Evolutionary conservation across 805 yeast genomes (phyloP).

Genomic region (Lachancea sp.): DNA sequence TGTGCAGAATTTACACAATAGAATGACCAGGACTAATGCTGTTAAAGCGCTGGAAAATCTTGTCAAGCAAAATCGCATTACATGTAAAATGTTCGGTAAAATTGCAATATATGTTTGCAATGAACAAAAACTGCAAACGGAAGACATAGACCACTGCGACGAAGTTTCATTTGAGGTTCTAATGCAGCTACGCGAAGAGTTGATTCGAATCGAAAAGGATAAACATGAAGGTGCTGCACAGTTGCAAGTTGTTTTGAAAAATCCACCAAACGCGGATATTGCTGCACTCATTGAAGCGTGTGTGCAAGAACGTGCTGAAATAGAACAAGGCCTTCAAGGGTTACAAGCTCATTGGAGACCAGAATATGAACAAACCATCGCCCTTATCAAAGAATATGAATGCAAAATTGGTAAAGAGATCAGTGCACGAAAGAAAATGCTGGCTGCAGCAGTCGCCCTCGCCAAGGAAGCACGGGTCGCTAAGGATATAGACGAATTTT

Average conservation of each 20-base stretch:
- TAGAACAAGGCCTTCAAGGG: constrained; percentile 10
- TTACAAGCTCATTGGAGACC: constrained; percentile 16
- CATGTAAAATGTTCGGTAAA: constrained; percentile 41
- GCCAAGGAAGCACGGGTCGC: constrained; percentile 25
- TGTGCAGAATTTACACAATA: constrained; percentile 39
- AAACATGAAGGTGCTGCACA: constrained; percentile 8
- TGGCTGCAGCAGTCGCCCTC: constrained; percentile 17
- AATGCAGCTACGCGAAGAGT: constrained; percentile 21
- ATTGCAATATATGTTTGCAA: constrained; percentile 38
- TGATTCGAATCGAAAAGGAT: constrained; percentile 21
- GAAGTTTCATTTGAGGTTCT: constrained; percentile 17
- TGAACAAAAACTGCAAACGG: constrained; percentile 23
- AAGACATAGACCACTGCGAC: constrained; percentile 8
- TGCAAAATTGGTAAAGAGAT: constrained; percentile 15
- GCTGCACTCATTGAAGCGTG: constrained; percentile 7
- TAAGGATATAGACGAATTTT: constrained; percentile 21
- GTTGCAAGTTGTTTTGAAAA: constrained; percentile 11
- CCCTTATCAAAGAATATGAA: constrained; percentile 12
- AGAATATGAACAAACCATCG: constrained; percentile 12
- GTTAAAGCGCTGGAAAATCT: constrained; percentile 35
- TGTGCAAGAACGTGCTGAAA: constrained; percentile 7
- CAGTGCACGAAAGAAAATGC: constrained; percentile 14
- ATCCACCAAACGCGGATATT: constrained; percentile 18
- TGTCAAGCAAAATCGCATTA: constrained; percentile 30
- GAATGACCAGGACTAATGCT: constrained; percentile 33